Conservation (phyloP, 495 filamentous ascomycete species). For the Podospora didyma region DNA sequence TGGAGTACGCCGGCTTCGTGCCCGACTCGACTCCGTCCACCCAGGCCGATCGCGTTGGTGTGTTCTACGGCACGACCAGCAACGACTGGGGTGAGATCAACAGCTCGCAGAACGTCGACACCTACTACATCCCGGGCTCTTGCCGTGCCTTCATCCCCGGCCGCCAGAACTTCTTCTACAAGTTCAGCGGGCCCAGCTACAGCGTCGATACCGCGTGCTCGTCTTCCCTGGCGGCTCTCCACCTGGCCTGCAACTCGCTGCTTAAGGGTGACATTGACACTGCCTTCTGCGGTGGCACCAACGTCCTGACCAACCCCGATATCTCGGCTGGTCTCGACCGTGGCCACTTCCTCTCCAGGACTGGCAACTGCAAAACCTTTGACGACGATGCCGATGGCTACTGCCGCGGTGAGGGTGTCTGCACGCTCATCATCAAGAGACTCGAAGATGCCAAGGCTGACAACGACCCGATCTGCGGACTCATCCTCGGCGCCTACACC, state of each 20-base stretch:
- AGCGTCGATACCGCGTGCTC: constrained; percentile 87
- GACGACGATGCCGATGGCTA: constrained; percentile 71
- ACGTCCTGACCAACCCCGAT: constrained; percentile 69
- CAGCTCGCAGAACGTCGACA: constrained; percentile 77
- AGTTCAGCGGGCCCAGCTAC: constrained; percentile 76
- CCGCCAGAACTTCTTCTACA: constrained; percentile 75
- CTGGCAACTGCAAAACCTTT: constrained; percentile 73
- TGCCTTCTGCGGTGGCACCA: constrained; percentile 77
- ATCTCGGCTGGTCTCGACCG: constrained; percentile 72
- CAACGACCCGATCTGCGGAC: constrained; percentile 65
- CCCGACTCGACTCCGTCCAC: constrained; percentile 77
- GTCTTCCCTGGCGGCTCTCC: constrained; percentile 71
- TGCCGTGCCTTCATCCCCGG: constrained; percentile 78
- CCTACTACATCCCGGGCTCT: constrained; percentile 83
- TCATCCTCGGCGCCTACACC: constrained; percentile 58
- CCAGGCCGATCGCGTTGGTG: constrained; percentile 73
- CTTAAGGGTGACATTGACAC: constrained; percentile 75
- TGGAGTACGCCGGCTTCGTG: constrained; percentile 81
- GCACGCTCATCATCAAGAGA: constrained; percentile 64
- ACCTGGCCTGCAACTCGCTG: constrained; percentile 75
- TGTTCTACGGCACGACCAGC: constrained; percentile 82
- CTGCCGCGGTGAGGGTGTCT: constrained; percentile 65
- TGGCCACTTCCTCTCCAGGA: constrained; percentile 72
- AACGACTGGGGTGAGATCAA: constrained; percentile 87
- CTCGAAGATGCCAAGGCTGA: constrained; percentile 68